Base-by-base conservation (phyloP, 768 basidiomycete species). In the Amanita rubescens region DNA sequence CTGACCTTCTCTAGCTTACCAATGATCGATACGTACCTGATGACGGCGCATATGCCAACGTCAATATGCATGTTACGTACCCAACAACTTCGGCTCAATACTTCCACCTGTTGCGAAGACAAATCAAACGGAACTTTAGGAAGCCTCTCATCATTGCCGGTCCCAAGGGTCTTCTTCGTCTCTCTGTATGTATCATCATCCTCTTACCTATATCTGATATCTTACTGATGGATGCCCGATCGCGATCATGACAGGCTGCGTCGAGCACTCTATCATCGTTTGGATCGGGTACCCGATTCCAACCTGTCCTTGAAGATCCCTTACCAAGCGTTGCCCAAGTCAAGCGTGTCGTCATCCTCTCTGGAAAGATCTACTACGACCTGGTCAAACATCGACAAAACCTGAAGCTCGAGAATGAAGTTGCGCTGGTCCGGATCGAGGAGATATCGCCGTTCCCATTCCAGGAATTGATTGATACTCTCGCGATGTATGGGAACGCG, bases 381-480 rank as follows among this genome's bases (percentile, higher is more conserved):
- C 80, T 95, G 12, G 69, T 78, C 57, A 89, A 86, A 58, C 81
- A 86, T 53, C 81, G 90, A 6, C 68, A 79, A 33, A 66, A 73
- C 4, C 73, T 70, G 15, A 70, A 70, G 1, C 64, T 84, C 6
- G 69, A 75, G 14, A 71, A 74, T 42, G 61, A 67, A 0, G 78
- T 92, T 1, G 85, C 86, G 0, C 71, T 94, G 51, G 68, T 92
- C 27, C 80, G 89, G n/a, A 61, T 92, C 39, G 90, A 95, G 63
- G 93, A 94, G 63, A 73, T 95, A 2, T 80, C 84, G 6, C 94
- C 93, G 0, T 95, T 96, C 80, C 93, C 94, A 0, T 92, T 90
- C 65, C 53, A 63, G 0, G 69, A 71, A 20, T 68, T 94, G 0
- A 62, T 65, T 3, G 60, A 70, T 3, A 71, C 71, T 1, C 66